Conservation (phyloP, 768 basidiomycete genomes). For the Agaricus subrufescens region DNA sequence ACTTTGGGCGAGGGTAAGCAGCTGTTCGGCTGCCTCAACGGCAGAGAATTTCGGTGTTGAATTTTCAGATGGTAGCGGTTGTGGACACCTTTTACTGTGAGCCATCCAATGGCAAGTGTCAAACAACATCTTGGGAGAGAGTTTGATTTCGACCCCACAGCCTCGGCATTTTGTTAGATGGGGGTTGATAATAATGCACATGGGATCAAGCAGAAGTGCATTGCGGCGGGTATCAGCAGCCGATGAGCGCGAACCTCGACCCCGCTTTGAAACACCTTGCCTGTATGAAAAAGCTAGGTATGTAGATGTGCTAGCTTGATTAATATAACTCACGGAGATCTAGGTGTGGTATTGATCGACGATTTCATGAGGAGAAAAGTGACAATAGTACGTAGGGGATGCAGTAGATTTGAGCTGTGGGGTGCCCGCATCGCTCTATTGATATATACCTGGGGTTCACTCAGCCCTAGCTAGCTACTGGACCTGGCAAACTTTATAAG, state of each 20-base stretch:
- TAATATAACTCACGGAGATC: too few species aligned
- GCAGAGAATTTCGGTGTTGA: background rate
- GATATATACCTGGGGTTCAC: too few species aligned
- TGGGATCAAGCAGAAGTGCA: conserved; percentile 44
- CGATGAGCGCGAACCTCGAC: background rate
- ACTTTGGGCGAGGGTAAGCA: background rate
- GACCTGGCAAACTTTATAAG: too few species aligned
- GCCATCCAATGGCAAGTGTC: conserved; percentile 67
- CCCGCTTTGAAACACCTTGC: background rate
- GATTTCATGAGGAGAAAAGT: too few species aligned
- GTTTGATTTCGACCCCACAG: conserved; percentile 55
- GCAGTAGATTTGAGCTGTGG: too few species aligned
- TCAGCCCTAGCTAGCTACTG: too few species aligned
- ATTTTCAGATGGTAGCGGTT: background rate
- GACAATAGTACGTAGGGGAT: too few species aligned
- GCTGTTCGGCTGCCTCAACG: background rate
- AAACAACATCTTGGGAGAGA: conserved; percentile 62
- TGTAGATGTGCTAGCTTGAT: too few species aligned
- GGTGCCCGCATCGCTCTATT: too few species aligned
- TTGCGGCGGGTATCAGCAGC: background rate
- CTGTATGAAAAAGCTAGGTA: too few species aligned
- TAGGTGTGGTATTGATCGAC: too few species aligned
- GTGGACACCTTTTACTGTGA: conserved; percentile 51
- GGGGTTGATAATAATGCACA: conserved; percentile 47
- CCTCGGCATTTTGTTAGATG: conserved; percentile 49